Conservation (phyloP, 2,329 filamentous ascomycete genomes). For the Colletotrichum karsti region DNA sequence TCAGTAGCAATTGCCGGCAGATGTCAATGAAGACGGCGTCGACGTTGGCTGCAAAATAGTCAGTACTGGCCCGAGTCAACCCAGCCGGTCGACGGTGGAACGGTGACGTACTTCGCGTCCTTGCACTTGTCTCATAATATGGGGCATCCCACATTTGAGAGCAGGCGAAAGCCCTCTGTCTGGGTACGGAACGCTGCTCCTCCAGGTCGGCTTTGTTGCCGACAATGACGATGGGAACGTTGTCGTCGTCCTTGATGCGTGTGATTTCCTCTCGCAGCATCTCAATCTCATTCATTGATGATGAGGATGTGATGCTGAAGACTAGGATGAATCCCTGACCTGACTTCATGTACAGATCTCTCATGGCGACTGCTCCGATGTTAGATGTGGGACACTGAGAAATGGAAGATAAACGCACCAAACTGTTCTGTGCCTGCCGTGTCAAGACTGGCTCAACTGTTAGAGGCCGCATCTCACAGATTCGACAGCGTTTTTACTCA, state of each 20-base stretch:
- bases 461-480: conserved; percentile 30
- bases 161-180: conserved; percentile 82
- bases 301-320: conserved; percentile 88
- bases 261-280: conserved; percentile 89
- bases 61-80: conserved; percentile 28
- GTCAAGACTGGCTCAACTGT: conserved; percentile 69
- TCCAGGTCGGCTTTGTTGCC: conserved; percentile 93
- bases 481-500: conserved; percentile 49
- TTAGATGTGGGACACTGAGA: background rate
- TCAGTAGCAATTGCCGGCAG: conserved; percentile 83
- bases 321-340: conserved; percentile 92
- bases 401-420: conserved; percentile 65
- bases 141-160: conserved; percentile 90
- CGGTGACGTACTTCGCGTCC: conserved; percentile 69
- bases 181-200: conserved; percentile 81
- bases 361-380: conserved; percentile 63
- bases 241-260: conserved; percentile 88
- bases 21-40: conserved; percentile 90
- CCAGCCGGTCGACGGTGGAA: background rate
- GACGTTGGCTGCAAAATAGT: conserved; percentile 72
- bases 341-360: conserved; percentile 92
- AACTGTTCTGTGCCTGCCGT: conserved; percentile 94
- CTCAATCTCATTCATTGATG: conserved; percentile 83
- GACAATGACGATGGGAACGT: conserved; percentile 87
- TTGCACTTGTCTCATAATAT: conserved; percentile 90